phyloP scores from a whole-genome alignment of 106 monocot species.

The Allium fistulosum region DNA sequence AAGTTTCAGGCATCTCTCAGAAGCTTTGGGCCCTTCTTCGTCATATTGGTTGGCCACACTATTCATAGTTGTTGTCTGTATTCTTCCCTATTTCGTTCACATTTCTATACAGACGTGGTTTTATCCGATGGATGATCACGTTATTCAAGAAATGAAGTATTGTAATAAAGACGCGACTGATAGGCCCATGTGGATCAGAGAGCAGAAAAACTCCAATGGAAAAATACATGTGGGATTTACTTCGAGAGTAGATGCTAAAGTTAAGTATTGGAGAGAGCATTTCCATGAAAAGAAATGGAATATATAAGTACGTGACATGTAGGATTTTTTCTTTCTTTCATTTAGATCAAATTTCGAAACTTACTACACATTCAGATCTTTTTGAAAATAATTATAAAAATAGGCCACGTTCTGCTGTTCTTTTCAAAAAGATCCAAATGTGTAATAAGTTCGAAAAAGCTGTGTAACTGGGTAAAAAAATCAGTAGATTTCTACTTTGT shows the following conservation, averaged over 20 bases:
- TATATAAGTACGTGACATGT: not conserved
- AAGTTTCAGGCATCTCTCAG: not conserved
- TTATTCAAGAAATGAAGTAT: conserved; percentile 15
- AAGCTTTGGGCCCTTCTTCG: conserved; percentile 1
- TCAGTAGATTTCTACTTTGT: too few species aligned
- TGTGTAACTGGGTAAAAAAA: too few species aligned
- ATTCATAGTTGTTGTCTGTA: not conserved
- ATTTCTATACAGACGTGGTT: conserved; percentile 12
- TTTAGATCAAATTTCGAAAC: too few species aligned
- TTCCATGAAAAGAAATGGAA: conserved; percentile 20
- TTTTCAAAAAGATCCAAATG: too few species aligned
- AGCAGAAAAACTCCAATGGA: conserved; percentile 2
- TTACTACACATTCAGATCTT: too few species aligned
- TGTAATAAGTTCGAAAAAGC: too few species aligned
- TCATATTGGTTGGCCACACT: conserved; percentile 7
- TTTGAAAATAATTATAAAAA: too few species aligned
- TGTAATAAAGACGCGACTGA: conserved; percentile 1
- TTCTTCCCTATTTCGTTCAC: conserved; percentile 15
- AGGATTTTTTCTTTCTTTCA: too few species aligned
- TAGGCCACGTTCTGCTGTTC: too few species aligned
- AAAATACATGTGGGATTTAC: conserved; percentile 7
- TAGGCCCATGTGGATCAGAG: conserved; percentile 7
- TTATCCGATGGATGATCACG: conserved; percentile 18
- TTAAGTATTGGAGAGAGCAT: conserved; percentile 28
- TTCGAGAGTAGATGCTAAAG: conserved; percentile 18